phyloP scores from a whole-genome alignment of 2,329 filamentous ascomycete species.

The Aspergillus niger region DNA sequence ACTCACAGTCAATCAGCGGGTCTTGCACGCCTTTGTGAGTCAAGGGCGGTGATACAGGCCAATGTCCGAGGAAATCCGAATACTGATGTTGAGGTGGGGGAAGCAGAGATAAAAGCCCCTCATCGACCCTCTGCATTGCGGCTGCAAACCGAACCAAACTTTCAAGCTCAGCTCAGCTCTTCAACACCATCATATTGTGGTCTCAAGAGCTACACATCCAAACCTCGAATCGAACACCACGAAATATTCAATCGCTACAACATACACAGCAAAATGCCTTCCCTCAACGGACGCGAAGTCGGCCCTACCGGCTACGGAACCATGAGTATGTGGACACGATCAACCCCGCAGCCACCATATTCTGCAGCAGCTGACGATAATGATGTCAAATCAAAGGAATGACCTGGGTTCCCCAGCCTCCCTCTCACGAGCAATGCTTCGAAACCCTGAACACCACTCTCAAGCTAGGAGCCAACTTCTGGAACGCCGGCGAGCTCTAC shows the following conservation, averaged over 20 bases:
- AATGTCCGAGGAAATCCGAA: background rate
- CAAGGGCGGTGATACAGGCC: background rate
- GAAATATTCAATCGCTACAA: background rate
- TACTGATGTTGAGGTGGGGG: background rate
- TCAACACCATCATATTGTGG: too few relatives aligned
- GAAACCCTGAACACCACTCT: slow-evolving; percentile 59
- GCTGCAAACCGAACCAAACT: background rate
- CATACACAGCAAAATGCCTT: slow-evolving; percentile 27
- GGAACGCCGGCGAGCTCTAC: slow-evolving; percentile 69
- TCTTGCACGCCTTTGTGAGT: background rate
- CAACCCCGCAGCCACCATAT: background rate
- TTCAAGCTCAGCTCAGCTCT: too few relatives aligned
- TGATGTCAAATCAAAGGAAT: slow-evolving; percentile 29
- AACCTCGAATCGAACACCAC: background rate
- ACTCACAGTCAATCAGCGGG: background rate
- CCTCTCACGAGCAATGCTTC: slow-evolving; percentile 42
- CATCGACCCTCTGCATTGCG: background rate
- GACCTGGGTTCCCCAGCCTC: slow-evolving; percentile 35
- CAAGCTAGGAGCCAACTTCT: slow-evolving; percentile 51
- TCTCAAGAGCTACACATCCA: background rate
- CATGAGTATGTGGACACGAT: slow-evolving; percentile 48
- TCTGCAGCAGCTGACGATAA: background rate
- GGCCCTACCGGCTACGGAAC: slow-evolving; percentile 58
- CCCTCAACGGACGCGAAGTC: slow-evolving; percentile 39
- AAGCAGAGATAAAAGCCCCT: background rate